Conservation (phyloP, 73 alveolate species). For the Tetrahymena malaccensis region DNA sequence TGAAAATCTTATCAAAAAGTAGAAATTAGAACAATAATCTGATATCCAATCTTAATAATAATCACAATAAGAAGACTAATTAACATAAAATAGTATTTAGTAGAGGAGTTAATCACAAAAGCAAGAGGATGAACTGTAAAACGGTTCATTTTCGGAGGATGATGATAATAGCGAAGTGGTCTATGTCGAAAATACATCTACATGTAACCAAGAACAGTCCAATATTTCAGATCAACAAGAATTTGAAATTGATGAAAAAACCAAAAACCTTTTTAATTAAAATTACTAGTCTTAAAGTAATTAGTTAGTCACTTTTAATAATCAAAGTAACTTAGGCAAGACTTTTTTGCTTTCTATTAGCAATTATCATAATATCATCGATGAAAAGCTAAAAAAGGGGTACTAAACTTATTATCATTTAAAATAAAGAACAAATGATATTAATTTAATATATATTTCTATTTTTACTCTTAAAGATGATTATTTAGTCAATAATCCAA, state of each 20-base stretch:
- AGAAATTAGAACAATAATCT: background rate
- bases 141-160: background rate
- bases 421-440: background rate
- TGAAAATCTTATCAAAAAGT: background rate
- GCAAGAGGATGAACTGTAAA: background rate
- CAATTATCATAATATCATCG: background rate
- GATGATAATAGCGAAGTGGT: background rate
- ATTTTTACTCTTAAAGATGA: background rate
- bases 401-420: background rate
- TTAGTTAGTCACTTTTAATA: background rate
- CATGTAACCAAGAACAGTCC: background rate
- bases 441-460: background rate
- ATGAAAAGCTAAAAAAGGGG: background rate
- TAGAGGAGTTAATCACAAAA: background rate
- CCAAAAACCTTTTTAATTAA: background rate
- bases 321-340: background rate
- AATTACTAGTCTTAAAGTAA: background rate
- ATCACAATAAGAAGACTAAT: background rate
- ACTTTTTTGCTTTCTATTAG: background rate
- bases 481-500: background rate
- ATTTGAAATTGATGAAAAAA: background rate
- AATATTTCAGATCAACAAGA: no score
- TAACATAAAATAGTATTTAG: no score
- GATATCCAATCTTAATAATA: background rate
- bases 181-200: background rate